Base-by-base conservation (phyloP, 1,284 basidiomycete genomes). In the Mycosarcoma maydis region DNA sequence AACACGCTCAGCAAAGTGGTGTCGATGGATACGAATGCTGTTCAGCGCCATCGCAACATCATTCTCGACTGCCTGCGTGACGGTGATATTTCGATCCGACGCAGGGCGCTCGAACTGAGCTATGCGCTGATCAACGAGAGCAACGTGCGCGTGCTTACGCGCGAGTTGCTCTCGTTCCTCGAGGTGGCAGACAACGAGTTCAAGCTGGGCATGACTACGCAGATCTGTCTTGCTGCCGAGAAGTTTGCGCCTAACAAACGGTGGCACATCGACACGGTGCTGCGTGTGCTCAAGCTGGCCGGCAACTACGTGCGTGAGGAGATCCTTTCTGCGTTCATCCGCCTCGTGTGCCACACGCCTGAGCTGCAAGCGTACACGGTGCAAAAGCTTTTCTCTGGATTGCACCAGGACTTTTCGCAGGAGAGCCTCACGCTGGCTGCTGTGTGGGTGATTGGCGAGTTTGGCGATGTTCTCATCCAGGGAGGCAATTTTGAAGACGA, bases 1-100 rank as follows among this genome's bases (percentile, higher is more conserved):
- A 95, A 99, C 83, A 99, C 96, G 0, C 87, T 99, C 41, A 98
- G 96, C 86, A 98, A 98, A 83, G 95, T 98, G 23, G 95, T 99
- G 4, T 87, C 90, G 10, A 95, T 98, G 86, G 95, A 98, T 83
- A 98, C 95, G 9, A 95, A 94, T 80, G 96, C 96, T 22, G 96
- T 99, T 0, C 95, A 98, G 83, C 89, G 96, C 23, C 96, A 99
- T 83, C 90, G 94, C 34, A 94, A 95, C 83, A 98, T 93, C 74
- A 98, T 98, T 72, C 88, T 99, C 24, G 96, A 98, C 82, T 99
- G 96, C 85, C 85, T 99, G 30, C 90, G 95, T 16, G 96, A 99
- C 75, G 96, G 95, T 5, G 96, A 99, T 77, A 98, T 99, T 59
- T 99, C 96, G 7, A 99, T 99, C 79, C 89, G 96, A 30, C 88